Evolutionary conservation across 768 basidiomycete species (phyloP).

Genomic region (Termitomyces sp.): DNA sequence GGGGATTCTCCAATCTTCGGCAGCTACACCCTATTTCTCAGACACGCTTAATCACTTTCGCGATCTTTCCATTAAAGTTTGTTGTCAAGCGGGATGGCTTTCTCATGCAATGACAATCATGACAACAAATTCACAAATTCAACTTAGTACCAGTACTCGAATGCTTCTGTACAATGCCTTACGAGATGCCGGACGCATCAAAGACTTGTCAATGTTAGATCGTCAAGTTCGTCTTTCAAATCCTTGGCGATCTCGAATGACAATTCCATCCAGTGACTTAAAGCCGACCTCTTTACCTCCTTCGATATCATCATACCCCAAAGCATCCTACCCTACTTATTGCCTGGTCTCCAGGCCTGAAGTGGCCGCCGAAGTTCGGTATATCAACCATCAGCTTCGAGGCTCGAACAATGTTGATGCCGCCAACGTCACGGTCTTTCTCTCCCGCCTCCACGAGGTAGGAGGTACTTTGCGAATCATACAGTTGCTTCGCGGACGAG

Average conservation of each 20-base stretch:
- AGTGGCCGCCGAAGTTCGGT: conserved; percentile 5
- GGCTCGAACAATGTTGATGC: neutral
- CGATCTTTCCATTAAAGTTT: conserved; percentile 10
- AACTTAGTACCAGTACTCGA: conserved; percentile 6
- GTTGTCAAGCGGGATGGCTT: conserved; percentile 15
- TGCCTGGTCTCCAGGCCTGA: neutral
- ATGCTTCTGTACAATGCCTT: conserved; percentile 5
- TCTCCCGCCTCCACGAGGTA: conserved; percentile 3
- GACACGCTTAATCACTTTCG: conserved; percentile 3
- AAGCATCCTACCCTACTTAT: no score
- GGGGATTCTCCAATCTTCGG: conserved; percentile 3
- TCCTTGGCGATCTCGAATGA: neutral
- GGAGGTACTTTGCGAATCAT: conserved; percentile 3
- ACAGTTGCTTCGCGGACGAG: conserved; percentile 3
- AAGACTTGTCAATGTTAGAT: conserved; percentile 4
- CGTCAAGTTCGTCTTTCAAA: neutral
- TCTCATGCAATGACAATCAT: conserved; percentile 9
- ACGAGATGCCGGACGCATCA: neutral
- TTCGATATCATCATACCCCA: neutral
- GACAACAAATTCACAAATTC: conserved; percentile 1
- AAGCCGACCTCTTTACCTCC: neutral
- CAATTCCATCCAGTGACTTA: no score
- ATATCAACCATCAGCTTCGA: conserved; percentile 2
- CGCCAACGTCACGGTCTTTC: neutral
- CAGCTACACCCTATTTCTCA: neutral